Evolutionary conservation across 441 rosid genomes (phyloP).

Genomic region (Euphorbia schlechtendalii): DNA sequence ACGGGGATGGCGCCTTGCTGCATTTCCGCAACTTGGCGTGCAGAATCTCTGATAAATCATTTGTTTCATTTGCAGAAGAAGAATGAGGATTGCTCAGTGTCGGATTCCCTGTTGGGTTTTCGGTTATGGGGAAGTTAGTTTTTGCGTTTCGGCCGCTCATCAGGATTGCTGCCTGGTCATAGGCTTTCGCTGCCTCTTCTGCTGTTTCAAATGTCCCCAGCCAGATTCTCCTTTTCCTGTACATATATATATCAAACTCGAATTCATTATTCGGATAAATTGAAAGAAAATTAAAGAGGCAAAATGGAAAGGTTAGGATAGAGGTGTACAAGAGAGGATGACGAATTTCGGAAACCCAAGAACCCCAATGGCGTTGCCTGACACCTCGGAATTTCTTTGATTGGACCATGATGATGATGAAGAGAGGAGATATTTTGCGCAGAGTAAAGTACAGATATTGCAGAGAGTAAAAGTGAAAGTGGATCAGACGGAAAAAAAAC

Average conservation of each 20-base stretch:
- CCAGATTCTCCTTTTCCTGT: conserved; percentile 85
- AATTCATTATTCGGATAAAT: too few relatives aligned
- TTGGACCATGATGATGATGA: conserved; percentile 14
- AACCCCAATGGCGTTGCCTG: conserved; percentile 59
- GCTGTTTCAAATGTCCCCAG: conserved; percentile 81
- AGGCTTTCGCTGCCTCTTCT: conserved; percentile 69
- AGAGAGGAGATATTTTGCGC: background rate
- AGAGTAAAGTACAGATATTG: background rate
- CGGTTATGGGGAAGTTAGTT: conserved; percentile 57
- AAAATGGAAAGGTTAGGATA: too few relatives aligned
- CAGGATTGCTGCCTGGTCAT: conserved; percentile 68
- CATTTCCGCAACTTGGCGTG: conserved; percentile 72
- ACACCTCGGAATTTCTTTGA: conserved; percentile 55
- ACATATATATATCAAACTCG: too few relatives aligned
- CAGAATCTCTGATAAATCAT: conserved; percentile 47
- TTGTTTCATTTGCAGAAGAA: conserved; percentile 11
- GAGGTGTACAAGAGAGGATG: conserved; percentile 43
- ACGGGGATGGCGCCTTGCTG: conserved; percentile 67
- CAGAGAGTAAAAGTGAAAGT: conserved; percentile 12
- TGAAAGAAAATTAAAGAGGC: too few relatives aligned
- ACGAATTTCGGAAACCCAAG: conserved; percentile 58
- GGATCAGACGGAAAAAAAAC: background rate
- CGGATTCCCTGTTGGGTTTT: conserved; percentile 23
- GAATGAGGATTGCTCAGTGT: background rate
- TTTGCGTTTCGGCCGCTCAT: conserved; percentile 74